Conservation (phyloP, 345 rosid genomes). For the Trapa incisa region DNA sequence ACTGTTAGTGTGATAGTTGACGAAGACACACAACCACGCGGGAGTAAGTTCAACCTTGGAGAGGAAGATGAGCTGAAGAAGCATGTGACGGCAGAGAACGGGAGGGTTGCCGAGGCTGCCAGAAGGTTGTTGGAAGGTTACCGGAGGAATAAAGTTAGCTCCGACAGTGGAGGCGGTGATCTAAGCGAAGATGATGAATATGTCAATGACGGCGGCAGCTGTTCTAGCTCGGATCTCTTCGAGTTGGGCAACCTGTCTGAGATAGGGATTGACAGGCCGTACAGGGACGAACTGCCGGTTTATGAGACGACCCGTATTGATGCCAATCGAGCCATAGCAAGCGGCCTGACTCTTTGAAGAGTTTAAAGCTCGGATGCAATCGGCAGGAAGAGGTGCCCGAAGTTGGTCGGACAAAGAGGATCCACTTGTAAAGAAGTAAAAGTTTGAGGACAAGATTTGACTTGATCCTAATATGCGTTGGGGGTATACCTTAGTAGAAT, state of each 20-base stretch:
- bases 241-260: slow-evolving; percentile 68
- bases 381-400: not conserved
- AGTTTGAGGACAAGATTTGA: slow-evolving; percentile 1
- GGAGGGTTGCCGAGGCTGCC: slow-evolving; percentile 54
- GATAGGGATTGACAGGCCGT: slow-evolving; percentile 45
- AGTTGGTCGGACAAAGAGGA: not conserved
- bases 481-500: no score
- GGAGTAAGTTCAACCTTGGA: slow-evolving; percentile 25
- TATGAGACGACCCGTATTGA: slow-evolving; percentile 72
- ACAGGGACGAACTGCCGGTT: slow-evolving; percentile 75
- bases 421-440: not conserved
- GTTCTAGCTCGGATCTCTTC: slow-evolving; percentile 83
- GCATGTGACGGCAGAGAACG: slow-evolving; percentile 25
- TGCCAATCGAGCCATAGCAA: slow-evolving; percentile 67
- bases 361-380: not conserved
- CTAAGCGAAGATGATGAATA: slow-evolving; percentile 26
- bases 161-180: not conserved
- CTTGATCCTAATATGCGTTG: not conserved
- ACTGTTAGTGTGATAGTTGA: slow-evolving; percentile 68
- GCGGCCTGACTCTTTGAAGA: slow-evolving; percentile 38
- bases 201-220: slow-evolving; percentile 52
- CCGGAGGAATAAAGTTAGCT: slow-evolving; percentile 28
- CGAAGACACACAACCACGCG: slow-evolving; percentile 53
- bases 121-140: slow-evolving; percentile 48
- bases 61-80: not conserved